Percentiles rank a stretch among this genome's conserved stretches.
phyloP scores from a whole-genome alignment of 2,329 filamentous ascomycete genomes.

The Ophiobolus disseminans region DNA sequence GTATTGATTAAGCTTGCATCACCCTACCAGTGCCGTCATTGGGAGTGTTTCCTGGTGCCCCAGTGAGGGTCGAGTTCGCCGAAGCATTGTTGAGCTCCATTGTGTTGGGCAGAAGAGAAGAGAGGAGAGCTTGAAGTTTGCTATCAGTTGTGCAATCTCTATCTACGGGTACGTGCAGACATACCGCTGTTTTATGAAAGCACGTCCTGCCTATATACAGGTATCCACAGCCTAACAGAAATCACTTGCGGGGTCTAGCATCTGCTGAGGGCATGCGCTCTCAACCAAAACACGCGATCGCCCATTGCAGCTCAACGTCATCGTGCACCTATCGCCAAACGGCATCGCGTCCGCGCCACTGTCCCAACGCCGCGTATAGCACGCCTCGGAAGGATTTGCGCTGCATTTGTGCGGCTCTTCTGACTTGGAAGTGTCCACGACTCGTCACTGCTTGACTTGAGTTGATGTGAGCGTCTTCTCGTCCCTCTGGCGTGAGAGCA shows the following conservation, averaged over 20 bases:
- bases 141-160: constrained; percentile 18
- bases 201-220: constrained; percentile 15
- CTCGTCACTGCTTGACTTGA: constrained; percentile 1
- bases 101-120: constrained; percentile 23
- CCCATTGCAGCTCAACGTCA: constrained; percentile 38
- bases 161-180: constrained; percentile 13
- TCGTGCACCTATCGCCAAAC: constrained; percentile 31
- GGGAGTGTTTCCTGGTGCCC: constrained; percentile 61
- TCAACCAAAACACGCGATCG: constrained; percentile 42
- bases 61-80: constrained; percentile 53
- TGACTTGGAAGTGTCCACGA: too few species aligned
- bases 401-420: constrained; percentile 21
- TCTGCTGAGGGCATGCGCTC: constrained; percentile 34
- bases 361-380: constrained; percentile 28
- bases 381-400: constrained; percentile 26
- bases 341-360: constrained; percentile 31
- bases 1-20: background rate
- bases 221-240: constrained; percentile 14
- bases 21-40: constrained; percentile 74
- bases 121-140: constrained; percentile 20
- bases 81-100: constrained; percentile 55
- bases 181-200: constrained; percentile 16
- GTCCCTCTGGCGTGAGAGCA: constrained; percentile 1
- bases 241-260: constrained; percentile 41
- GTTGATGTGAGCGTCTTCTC: too few species aligned